These are phyloP conservation scores for Thymus quinquecostatus DNA, from an alignment of 257 asterid species.

Conservation along the genomic window DNA sequence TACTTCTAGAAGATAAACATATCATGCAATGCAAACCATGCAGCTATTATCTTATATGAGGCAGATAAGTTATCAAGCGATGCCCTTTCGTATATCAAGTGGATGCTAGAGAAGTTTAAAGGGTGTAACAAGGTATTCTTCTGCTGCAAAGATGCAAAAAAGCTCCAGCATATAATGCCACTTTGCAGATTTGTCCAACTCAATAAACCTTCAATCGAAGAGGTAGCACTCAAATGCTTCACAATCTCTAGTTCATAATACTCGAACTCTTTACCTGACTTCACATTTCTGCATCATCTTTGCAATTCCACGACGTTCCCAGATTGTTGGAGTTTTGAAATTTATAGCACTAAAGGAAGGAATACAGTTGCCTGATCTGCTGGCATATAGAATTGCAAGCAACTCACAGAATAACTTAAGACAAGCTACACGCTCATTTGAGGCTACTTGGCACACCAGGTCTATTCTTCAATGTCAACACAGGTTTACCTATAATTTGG, in stretches of 20 bases:
- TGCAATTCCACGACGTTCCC: constrained; percentile 18
- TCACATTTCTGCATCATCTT: constrained; percentile 23
- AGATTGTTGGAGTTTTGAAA: constrained; percentile 68
- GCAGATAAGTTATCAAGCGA: constrained; percentile 78
- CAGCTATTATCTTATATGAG: constrained; percentile 73
- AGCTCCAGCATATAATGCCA: constrained; percentile 61
- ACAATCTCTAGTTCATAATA: constrained; percentile 6
- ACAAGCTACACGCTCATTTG: constrained; percentile 88
- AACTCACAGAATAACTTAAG: constrained; percentile 77
- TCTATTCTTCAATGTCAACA: constrained; percentile 34
- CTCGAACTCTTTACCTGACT: constrained; percentile 20
- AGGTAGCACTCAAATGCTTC: constrained; percentile 46
- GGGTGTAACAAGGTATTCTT: constrained; percentile 70
- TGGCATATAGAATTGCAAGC: constrained; percentile 65
- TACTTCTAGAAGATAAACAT: constrained; percentile 24
- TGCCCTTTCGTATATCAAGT: constrained; percentile 67
- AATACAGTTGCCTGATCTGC: constrained; percentile 51
- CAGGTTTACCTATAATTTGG: not conserved
- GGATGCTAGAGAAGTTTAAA: constrained; percentile 73
- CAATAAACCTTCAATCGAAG: constrained; percentile 72
- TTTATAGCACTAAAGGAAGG: constrained; percentile 71
- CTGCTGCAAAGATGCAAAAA: constrained; percentile 80
- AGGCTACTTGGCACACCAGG: constrained; percentile 80
- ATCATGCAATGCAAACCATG: constrained; percentile 31
- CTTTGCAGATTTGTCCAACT: constrained; percentile 69